Base-by-base conservation (phyloP, 306 rosid species). In the Mimosa pudica region DNA sequence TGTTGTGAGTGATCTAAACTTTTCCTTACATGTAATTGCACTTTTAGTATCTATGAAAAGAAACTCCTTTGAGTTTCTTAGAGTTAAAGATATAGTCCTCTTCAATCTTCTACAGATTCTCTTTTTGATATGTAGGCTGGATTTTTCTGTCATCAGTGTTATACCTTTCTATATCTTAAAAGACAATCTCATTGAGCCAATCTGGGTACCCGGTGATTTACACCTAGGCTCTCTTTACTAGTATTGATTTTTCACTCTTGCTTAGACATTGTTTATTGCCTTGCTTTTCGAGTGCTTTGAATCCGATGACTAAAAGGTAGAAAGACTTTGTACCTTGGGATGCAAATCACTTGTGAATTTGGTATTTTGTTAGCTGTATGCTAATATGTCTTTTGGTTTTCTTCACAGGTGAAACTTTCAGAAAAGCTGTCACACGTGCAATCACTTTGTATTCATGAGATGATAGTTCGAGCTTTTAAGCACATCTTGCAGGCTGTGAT, bases 381-480 rank as follows among this genome's bases (percentile, higher is more conserved):
- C 69, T 73, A 71, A 62, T 52, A 68, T 77, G 12, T 65, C 41
- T 67, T 72, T 83, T 77, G 54, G 30, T 80, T 86, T 57, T 86
- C 81, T 84, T 87, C 55, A 71, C 84, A 95, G 98, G 97, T 95
- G 81, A 95, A 92, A 87, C 98, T 95, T 84, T 92, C 98, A 10
- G 98, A 90, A 82, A 95, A 95, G 83, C 87, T 95, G 60, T 90
- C 98, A 4, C 99, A 95, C 65, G 98, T 95, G 74, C 99, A 95
- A 77, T 91, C 99, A 74, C 98, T 95, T 68, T 93, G 98, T 80
- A 87, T 95, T 79, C 99, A 95, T 86, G 99, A 95, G 81, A 95
- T 95, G 99, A 90, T 93, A 79, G 96, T 91, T 79, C 92, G 99
- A 81, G 99, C 99, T 70, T 93, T 91, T 83, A 95, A 95, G 92